phyloP scores from a whole-genome alignment of 2,329 filamentous ascomycete genomes.

The Fusarium domesticum region DNA sequence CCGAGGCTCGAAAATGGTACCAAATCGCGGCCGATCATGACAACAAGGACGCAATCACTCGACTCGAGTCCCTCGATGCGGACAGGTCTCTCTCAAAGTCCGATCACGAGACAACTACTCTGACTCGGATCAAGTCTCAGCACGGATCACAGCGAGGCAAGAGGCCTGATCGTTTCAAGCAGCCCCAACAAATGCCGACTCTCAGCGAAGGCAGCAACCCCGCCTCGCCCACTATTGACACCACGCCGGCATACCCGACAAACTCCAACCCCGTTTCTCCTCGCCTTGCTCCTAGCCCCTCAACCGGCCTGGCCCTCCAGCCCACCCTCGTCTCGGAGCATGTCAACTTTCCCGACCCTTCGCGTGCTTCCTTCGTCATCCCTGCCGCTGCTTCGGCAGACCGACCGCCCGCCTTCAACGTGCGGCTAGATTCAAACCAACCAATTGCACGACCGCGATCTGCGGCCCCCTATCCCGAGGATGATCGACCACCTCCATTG shows the following conservation, averaged over 20 bases:
- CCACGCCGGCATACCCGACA: conserved; percentile 13
- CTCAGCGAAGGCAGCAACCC: conserved; percentile 43
- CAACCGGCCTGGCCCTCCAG: conserved; percentile 39
- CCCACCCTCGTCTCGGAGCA: conserved; percentile 40
- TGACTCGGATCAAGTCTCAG: conserved; percentile 81
- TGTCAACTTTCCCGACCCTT: conserved; percentile 47
- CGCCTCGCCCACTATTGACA: conserved; percentile 28
- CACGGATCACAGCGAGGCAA: conserved; percentile 66
- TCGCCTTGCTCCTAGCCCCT: conserved; percentile 32
- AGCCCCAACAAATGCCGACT: conserved; percentile 48
- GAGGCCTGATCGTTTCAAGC: conserved; percentile 58
- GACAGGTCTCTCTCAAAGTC: conserved; percentile 82
- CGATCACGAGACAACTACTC: conserved; percentile 89
- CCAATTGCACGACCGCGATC: conserved; percentile 47
- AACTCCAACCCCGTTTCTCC: conserved; percentile 18
- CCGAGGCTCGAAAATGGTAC: conserved; percentile 86
- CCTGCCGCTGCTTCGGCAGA: conserved; percentile 26
- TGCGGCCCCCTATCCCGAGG: conserved; percentile 67
- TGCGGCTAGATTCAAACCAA: conserved; percentile 43
- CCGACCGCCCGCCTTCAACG: conserved; percentile 49
- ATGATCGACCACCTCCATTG: conserved; percentile 57
- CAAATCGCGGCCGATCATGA: conserved; percentile 83
- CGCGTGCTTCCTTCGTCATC: conserved; percentile 38
- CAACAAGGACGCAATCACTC: conserved; percentile 80
- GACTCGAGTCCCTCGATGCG: conserved; percentile 80